phyloP scores from a whole-genome alignment of 139 green algal genomes.

The Chlorella ohadii region DNA sequence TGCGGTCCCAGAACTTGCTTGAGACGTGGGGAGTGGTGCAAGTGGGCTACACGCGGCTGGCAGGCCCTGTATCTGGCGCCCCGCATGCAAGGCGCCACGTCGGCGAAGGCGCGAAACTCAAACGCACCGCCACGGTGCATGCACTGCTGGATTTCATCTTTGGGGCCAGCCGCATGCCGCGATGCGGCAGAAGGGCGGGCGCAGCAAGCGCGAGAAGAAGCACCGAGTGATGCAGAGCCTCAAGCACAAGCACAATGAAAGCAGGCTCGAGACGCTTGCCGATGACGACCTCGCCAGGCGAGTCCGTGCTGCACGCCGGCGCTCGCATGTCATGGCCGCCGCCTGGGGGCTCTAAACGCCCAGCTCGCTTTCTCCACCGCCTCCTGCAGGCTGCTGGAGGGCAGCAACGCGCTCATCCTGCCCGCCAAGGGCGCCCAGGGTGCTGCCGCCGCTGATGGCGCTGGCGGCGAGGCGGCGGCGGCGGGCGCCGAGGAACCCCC shows the following conservation, averaged over 20 bases:
- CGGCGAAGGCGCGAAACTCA: not conserved
- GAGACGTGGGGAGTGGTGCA: no score
- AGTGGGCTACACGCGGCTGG: no score
- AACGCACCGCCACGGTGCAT: not conserved
- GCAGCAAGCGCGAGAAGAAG: constrained; percentile 63
- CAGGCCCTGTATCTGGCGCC: no score
- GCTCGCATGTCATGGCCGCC: no score
- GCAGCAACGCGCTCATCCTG: constrained; percentile 58
- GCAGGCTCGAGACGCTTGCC: constrained; percentile 14
- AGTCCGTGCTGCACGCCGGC: not conserved
- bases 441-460: not conserved
- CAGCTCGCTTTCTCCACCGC: not conserved
- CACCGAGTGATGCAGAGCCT: constrained; percentile 33
- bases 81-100: not conserved
- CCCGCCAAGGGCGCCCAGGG: constrained; percentile 1
- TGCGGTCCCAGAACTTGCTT: no score
- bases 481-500: not conserved
- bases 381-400: constrained; percentile 15
- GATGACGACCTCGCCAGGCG: constrained; percentile 26
- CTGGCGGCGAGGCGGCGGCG: not conserved
- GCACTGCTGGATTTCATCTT: not conserved
- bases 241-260: constrained; percentile 17
- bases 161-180: not conserved
- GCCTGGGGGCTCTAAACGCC: no score
- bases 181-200: constrained; percentile 11